Evolutionary conservation across 164 flowering plant genomes (phyloP).

Genomic region (Magnolia changhungtana): DNA sequence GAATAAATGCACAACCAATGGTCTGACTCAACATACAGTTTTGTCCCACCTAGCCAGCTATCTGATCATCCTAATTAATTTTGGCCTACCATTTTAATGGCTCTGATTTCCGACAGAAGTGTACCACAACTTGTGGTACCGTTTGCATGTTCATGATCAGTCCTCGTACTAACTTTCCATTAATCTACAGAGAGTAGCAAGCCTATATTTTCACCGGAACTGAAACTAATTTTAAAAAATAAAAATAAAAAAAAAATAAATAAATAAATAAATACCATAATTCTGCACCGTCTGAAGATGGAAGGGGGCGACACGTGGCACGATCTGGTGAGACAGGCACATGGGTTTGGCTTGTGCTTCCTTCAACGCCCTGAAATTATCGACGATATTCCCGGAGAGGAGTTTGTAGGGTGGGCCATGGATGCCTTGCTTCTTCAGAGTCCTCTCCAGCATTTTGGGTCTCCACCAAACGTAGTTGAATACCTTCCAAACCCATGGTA

Average conservation of each 20-base stretch:
- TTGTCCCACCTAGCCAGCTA: no score
- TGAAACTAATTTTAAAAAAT: not conserved
- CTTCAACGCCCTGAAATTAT: not conserved
- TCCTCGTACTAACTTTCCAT: no score
- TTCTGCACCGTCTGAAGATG: constrained; percentile 2
- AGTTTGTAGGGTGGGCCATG: constrained; percentile 14
- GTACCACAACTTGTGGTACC: no score
- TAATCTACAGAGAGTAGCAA: no score
- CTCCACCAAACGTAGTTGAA: constrained; percentile 8
- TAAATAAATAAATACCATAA: constrained; percentile 11
- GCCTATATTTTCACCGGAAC: no score
- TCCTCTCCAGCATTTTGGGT: constrained; percentile 14
- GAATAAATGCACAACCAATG: no score
- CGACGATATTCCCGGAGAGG: constrained; percentile 15
- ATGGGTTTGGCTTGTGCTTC: constrained; percentile 18
- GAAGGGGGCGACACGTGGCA: constrained; percentile 19
- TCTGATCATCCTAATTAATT: no score
- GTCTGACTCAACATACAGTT: no score
- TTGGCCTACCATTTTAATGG: no score
- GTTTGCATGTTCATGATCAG: no score
- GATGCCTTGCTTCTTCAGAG: constrained; percentile 15
- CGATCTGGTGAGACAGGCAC: constrained; percentile 16
- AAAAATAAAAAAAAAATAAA: not conserved
- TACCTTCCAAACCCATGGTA: constrained; percentile 1
- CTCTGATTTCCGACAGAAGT: no score